Percentiles rank a stretch among this genome's conserved stretches.
These are phyloP conservation scores for Alternaria gansuensis DNA, from an alignment of 2,329 filamentous ascomycete species.

Conservation along the genomic window DNA sequence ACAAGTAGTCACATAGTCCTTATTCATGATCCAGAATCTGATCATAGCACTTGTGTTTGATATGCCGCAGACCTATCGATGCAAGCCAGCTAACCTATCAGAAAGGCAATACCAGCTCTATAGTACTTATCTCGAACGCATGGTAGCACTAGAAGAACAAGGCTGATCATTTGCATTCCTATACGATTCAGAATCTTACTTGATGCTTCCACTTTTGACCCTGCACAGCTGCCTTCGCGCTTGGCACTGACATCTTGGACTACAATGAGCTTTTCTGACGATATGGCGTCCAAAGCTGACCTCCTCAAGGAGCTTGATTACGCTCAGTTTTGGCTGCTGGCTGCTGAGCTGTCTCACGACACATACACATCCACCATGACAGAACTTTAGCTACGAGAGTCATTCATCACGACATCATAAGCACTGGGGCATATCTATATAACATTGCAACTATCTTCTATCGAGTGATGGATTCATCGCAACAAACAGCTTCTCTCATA, in stretches of 20 bases:
- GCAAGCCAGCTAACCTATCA: constrained; percentile 20
- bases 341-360: constrained; percentile 6
- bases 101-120: not conserved
- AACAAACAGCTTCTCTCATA: constrained; percentile 16
- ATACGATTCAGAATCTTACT: constrained; percentile 24
- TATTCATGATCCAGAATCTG: constrained; percentile 20
- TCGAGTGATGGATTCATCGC: constrained; percentile 21
- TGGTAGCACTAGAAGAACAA: constrained; percentile 7
- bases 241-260: constrained; percentile 12
- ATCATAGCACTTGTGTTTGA: constrained; percentile 27
- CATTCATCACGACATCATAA: constrained; percentile 8
- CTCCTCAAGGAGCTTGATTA: constrained; percentile 16
- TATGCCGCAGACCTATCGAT: constrained; percentile 25
- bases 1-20: constrained; percentile 22
- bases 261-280: constrained; percentile 18
- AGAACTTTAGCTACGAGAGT: constrained; percentile 7
- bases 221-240: constrained; percentile 21
- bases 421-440: constrained; percentile 25
- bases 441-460: constrained; percentile 14
- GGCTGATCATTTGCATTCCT: constrained; percentile 18
- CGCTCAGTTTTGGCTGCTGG: not conserved
- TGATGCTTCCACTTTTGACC: constrained; percentile 12
- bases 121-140: constrained; percentile 7
- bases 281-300: constrained; percentile 33
- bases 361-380: constrained; percentile 10